Base-by-base conservation (phyloP, 805 yeast species). In the Dipodascus geniculatus region DNA sequence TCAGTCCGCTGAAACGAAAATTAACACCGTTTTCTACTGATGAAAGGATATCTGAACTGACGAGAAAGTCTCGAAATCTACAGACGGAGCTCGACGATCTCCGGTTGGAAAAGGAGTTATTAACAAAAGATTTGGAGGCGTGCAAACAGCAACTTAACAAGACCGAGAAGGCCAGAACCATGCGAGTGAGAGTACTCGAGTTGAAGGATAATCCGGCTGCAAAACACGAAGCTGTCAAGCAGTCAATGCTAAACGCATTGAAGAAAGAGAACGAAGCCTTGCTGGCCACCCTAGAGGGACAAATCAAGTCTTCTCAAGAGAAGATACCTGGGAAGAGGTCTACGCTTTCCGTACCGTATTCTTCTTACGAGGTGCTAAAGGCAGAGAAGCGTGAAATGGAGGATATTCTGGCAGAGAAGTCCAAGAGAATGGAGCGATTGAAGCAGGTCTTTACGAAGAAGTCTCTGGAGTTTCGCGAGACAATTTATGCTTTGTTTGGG, bases 401-500 rank as follows among this genome's bases (percentile, higher is more conserved):
- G 35, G 38, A 51, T 22, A 48, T 57, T 11, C 22, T 61, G 14
- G 42, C 53, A 24, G 65, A 61, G 33, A 57, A 56, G 44, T 55
- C 51, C n/a, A 62, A 62, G 48, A 48, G 58, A 8, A 58, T 51
- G n/a, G 62, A 59, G 31, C 53, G 65, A 23, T 63, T 76, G 19
- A 77, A 72, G 57, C 79, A 82, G 57, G 75, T 78, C 3, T 87
- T 80, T 63, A 68, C 79, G 17, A 75, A 76, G 51, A 85, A 85
- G 63, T 81, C 91, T n/a, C 68, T 74, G 31, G 90, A 86, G 61
- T 82, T 86, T 51, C 71, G 87, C 38, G 80, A 82, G 31, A 78
- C 83, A 1, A 80, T 87, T 0, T 78, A 81, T 53, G 73, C 82
- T 2, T 73, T 84, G 24, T 73, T 89, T 51, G 96, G 96, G 0